phyloP scores from a whole-genome alignment of 306 rosid genomes.

The Sesbania bispinosa region DNA sequence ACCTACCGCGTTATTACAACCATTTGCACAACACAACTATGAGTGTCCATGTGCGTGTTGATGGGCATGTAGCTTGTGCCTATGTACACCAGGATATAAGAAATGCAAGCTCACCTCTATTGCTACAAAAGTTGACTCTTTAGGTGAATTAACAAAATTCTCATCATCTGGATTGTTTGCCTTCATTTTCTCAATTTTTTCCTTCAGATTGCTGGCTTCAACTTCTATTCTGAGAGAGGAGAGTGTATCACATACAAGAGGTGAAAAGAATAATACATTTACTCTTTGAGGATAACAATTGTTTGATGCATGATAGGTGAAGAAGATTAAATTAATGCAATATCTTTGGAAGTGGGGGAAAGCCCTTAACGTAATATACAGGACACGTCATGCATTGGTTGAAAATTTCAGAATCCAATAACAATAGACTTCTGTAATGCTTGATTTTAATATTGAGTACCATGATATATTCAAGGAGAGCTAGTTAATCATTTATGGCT shows the following conservation, averaged over 20 bases:
- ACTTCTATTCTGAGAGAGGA: constrained; percentile 79
- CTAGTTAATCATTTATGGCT: background rate
- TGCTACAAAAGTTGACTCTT: constrained; percentile 25
- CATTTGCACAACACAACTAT: background rate
- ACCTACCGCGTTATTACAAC: background rate
- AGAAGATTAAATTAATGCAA: constrained; percentile 14
- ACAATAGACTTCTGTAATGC: background rate
- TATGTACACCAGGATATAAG: background rate
- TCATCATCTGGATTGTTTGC: constrained; percentile 30
- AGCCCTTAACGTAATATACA: background rate
- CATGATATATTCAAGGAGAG: background rate
- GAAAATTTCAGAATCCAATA: background rate
- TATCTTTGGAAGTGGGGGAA: background rate
- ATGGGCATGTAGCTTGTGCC: background rate
- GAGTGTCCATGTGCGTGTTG: background rate
- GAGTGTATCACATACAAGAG: constrained; percentile 30
- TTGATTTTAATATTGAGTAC: background rate
- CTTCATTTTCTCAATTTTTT: constrained; percentile 53
- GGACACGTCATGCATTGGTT: background rate
- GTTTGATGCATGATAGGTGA: constrained; percentile 16
- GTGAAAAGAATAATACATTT: constrained; percentile 2
- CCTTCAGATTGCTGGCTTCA: constrained; percentile 62
- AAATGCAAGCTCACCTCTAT: constrained; percentile 42
- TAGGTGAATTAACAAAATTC: constrained; percentile 27
- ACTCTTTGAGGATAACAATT: background rate